These are phyloP conservation scores for Aquilaria agallochum DNA, from an alignment of 441 rosid genomes.

Conservation along the genomic window DNA sequence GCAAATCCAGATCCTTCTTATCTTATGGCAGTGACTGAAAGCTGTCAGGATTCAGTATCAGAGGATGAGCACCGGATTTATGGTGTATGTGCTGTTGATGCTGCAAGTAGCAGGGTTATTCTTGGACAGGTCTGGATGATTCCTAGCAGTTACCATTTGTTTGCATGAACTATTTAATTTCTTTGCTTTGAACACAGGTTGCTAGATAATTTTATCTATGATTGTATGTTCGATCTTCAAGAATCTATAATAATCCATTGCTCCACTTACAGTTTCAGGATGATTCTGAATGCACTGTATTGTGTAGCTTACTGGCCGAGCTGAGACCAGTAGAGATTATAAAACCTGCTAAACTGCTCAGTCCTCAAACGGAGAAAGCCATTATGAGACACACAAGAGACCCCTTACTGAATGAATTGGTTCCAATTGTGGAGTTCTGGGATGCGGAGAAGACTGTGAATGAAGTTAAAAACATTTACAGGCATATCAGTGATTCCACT, in stretches of 20 bases:
- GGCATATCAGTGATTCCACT: slow-evolving; percentile 33
- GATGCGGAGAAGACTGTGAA: slow-evolving; percentile 77
- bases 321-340: slow-evolving; percentile 94
- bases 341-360: slow-evolving; percentile 68
- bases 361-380: slow-evolving; percentile 76
- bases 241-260: slow-evolving; percentile 5
- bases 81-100: slow-evolving; percentile 92
- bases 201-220: not conserved
- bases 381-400: slow-evolving; percentile 81
- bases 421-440: slow-evolving; percentile 80
- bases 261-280: slow-evolving; percentile 60
- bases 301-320: slow-evolving; percentile 83
- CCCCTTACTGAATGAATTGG: slow-evolving; percentile 82
- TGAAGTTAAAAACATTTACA: slow-evolving; percentile 59
- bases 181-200: too few relatives aligned
- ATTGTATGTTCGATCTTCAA: not conserved
- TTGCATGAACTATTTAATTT: too few relatives aligned
- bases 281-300: slow-evolving; percentile 75
- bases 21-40: slow-evolving; percentile 84
- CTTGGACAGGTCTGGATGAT: slow-evolving; percentile 71
- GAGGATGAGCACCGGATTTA: slow-evolving; percentile 44
- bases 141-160: not conserved
- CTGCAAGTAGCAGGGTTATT: slow-evolving; percentile 79
- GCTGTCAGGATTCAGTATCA: slow-evolving; percentile 23
- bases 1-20: slow-evolving; percentile 94